Base-by-base conservation (phyloP, 2,329 filamentous ascomycete species). In the Helotiales sp. region DNA sequence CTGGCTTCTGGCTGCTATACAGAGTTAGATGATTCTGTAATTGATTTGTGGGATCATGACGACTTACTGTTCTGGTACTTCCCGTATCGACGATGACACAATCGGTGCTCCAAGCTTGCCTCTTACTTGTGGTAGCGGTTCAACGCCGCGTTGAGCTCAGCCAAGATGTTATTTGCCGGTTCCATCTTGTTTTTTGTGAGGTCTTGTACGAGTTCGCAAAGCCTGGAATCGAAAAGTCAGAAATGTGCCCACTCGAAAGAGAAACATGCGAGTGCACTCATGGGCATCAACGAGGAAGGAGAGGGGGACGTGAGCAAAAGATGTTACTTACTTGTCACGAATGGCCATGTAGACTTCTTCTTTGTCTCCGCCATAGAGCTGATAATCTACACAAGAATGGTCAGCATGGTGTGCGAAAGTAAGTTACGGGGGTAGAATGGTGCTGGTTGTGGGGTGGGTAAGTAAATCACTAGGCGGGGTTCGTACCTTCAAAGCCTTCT, bases 401-500 rank as follows among this genome's bases (percentile, higher is more conserved):
- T 45, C 8, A 45, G 40, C 20, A 6, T 7, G 6, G n/a, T 45
- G 40, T 20, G 40, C 17, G 8, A 45, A 34, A 45, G n/a, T n/a
- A 20, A 11, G 40, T 45, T 6, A 11, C 37, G n/a, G n/a, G n/a
- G n/a, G n/a, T n/a, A 20, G 20, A 34, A 2, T 45, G 17, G n/a
- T 20, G n/a, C 40, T 45, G 20, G n/a, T 20, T n/a, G 6, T 45
- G 10, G 40, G 17, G n/a, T 45, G 17, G 40, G 40, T 6, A n/a
- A 45, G 40, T 45, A 43, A 20, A n/a, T 49, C 15, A 24, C 20
- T n/a, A 22, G 5, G 24, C 4, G 24, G 40, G 11, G 13, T 26
- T 30, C 59, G 22, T 61, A 50, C 59, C 59, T 63, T 63, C 60
- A 40, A 54, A 63, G 24, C 60, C 60, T 20, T 63, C 30, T 24